Base-by-base conservation (phyloP, 2,329 filamentous ascomycete genomes). In the Hortaea werneckii region DNA sequence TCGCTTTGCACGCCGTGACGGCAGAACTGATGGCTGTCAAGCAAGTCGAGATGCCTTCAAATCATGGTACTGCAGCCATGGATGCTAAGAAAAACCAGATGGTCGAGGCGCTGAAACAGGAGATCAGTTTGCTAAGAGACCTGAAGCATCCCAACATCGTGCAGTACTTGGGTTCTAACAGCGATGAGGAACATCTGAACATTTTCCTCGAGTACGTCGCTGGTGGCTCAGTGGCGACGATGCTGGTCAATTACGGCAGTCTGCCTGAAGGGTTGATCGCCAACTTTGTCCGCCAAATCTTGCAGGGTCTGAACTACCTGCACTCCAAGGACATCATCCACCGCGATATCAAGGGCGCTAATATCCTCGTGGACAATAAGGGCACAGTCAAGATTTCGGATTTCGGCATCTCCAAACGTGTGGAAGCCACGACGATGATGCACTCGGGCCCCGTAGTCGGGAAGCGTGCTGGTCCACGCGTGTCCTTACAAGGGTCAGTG, bases 181-280 rank as follows among this genome's bases (percentile, higher is more conserved):
- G 87, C 6, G 92, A 94, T 51, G 80, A 87, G 12, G 83, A 89
- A 45, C 83, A 90, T 64, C 80, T 98, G 59, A 98, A 98, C 71
- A 98, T 98, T 84, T 98, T 98, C 80, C 81, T 98, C 62, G 92
- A 98, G 68, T 98, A 98, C 65, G 92, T 98, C 29, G 87, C 92
- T 11, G 92, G 92, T 67, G 92, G 92, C 40, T 96, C 90, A 9
- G 94, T 98, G 27, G 92, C 94, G 55, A 94, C 87, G 7, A 96
- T 98, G 89, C 82, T 98, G 54, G 92, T 95, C 71, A 95, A 94
- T 56, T 98, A 98, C 65, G 94, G 94, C 49, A 90, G 90, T 6
- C 79, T 98, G 44, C 85, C 87, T 12, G 92, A 98, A 65, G 88
- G 88, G 1, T 76, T 98, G 47, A 89, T 96, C 49, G 84, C 89